Base-by-base conservation (phyloP, 192 early-diverging fungal genomes). In the Coemansia sp. region DNA sequence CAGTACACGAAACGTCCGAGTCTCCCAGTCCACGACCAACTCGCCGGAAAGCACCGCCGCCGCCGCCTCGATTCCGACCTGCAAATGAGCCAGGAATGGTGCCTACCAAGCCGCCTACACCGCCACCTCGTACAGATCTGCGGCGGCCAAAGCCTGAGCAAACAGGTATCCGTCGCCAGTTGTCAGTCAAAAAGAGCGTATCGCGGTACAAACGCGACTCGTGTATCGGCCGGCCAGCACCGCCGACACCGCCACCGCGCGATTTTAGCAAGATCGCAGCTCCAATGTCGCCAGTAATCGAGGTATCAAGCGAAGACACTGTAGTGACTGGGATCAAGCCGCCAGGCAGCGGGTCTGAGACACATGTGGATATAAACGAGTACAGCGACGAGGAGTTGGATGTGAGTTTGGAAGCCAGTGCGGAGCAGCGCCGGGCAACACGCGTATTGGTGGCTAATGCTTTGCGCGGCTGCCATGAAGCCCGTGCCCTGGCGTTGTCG, bases 151-250 rank as follows among this genome's bases (percentile, higher is more conserved):
- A 17, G 21, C 43, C 66, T 4, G 70, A 79, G 52, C 70, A 72
- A 27, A 74, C 77, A 1, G 77, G 77, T 1, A 58, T 80, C 10
- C 72, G 77, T 7, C 77, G 77, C 2, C 77, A 80, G 35, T 45
- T 80, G 62, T 80, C 77, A 1, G 77, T 80, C 14, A 74, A 75
- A 29, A 63, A 71, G 45, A 80, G 77, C 62, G 77, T 80, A 14
- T 71, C 68, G 10, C 70, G 63, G 19, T 80, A 80, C 50, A 80
- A 80, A 57, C 72, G 72, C 35, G 21, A 41, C 41, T 59, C 54
- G 45, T 47, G 53, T 11, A 56, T 52, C 10, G 25, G 66, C 21
- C 62, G 53, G 14, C 64, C 77, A 1, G 56, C 65, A 19, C 65
- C 66, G 21, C 77, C 72, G 51, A 72, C 51, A 19, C 74, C 10